Conservation (phyloP, 225 moss, liverwort and hornwort genomes). For the Physcomitrium patens region DNA sequence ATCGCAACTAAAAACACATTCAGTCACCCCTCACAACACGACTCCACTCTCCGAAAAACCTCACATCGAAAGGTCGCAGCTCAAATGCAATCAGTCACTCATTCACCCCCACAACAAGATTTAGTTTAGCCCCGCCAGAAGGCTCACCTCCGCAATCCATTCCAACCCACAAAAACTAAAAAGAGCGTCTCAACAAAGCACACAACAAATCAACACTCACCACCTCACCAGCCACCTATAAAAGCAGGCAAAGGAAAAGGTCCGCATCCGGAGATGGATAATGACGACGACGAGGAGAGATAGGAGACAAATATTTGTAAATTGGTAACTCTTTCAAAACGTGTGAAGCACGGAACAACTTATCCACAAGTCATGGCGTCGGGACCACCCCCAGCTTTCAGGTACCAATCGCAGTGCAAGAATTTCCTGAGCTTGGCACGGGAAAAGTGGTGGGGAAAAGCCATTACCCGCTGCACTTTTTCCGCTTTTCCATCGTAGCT, state of each 20-base stretch:
- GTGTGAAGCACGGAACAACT: constrained; percentile 24
- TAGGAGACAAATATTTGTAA: not conserved
- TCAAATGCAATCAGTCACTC: not conserved
- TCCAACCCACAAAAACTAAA: constrained; percentile 17
- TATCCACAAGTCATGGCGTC: constrained; percentile 18
- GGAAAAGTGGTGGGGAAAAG: no score
- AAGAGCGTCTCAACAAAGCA: not conserved
- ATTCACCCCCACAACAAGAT: no score
- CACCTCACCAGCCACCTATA: not conserved
- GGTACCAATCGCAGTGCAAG: constrained; percentile 11
- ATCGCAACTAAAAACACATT: no score
- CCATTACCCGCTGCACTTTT: no score
- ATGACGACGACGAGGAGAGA: not conserved
- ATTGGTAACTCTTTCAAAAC: not conserved
- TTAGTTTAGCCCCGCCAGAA: not conserved
- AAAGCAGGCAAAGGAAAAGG: not conserved
- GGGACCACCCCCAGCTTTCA: constrained; percentile 1
- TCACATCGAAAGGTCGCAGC: not conserved
- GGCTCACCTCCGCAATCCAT: not conserved
- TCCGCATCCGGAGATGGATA: not conserved
- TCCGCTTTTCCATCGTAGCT: no score
- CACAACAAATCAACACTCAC: not conserved
- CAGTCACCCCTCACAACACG: no score
- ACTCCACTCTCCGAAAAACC: no score
- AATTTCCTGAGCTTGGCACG: no score